Evolutionary conservation across 495 filamentous ascomycete species (phyloP).

Genomic region (Astrothelium macrocarpum): DNA sequence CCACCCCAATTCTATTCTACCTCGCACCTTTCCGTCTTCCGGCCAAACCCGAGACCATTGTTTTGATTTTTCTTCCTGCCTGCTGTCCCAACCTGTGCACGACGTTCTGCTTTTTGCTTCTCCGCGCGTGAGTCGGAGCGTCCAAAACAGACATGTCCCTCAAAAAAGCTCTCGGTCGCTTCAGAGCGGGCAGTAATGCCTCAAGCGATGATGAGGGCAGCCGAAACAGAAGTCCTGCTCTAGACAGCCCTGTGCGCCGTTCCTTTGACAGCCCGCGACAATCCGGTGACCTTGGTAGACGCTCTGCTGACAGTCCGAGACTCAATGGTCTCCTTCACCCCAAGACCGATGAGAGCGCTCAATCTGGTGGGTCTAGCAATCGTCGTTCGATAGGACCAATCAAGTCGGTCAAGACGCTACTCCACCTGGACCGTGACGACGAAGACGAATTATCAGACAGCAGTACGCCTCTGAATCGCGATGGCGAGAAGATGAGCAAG

Average conservation of each 20-base stretch:
- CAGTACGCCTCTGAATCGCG: conserved; percentile 27
- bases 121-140: background rate
- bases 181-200: background rate
- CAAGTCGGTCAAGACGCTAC: background rate
- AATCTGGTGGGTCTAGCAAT: background rate
- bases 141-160: background rate
- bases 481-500: conserved; percentile 31
- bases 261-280: conserved; percentile 5
- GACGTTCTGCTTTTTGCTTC: background rate
- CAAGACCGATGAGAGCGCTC: background rate
- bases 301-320: background rate
- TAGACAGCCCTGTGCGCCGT: background rate
- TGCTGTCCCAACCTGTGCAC: background rate
- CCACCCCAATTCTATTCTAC: background rate
- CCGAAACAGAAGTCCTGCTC: background rate
- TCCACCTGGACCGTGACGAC: conserved; percentile 4
- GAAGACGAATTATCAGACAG: conserved; percentile 14
- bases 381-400: background rate
- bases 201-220: conserved; percentile 3
- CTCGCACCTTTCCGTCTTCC: background rate
- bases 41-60: background rate
- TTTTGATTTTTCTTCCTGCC: background rate
- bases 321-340: background rate
- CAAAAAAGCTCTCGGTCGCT: background rate
- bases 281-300: background rate